Conservation (phyloP, 2,329 filamentous ascomycete species). For the Alternaria longipes region DNA sequence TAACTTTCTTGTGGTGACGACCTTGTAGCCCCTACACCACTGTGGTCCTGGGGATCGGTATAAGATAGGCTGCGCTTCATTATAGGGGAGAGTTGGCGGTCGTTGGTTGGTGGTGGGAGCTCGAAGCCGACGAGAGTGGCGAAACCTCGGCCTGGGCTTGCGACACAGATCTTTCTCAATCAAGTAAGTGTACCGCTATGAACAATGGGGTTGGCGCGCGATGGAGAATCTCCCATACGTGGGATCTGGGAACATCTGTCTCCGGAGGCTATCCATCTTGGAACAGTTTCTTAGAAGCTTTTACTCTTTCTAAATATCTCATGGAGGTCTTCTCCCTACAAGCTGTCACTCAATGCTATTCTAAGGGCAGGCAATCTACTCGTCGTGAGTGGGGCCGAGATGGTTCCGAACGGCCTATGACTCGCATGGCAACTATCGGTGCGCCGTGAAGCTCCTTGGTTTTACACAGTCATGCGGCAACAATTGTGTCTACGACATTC, state of each 20-base stretch:
- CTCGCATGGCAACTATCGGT: background rate
- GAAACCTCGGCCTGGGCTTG: no score
- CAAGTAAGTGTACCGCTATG: no score
- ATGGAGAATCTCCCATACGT: background rate
- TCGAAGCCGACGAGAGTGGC: no score
- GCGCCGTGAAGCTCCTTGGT: background rate
- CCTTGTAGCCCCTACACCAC: no score
- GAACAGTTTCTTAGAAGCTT: background rate
- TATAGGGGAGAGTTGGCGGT: no score
- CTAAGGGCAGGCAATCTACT: background rate
- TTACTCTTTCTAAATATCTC: background rate
- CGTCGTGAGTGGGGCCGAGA: background rate
- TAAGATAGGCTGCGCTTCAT: no score
- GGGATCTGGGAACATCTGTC: background rate
- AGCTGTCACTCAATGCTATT: background rate
- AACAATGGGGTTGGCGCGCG: no score
- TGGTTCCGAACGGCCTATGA: background rate
- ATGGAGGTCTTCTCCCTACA: background rate
- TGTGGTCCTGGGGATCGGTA: no score
- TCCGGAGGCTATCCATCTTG: background rate
- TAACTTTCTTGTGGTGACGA: no score
- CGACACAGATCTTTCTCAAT: no score
- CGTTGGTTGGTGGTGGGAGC: no score
- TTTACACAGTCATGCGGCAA: background rate
- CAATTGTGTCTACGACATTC: background rate